phyloP scores from a whole-genome alignment of 768 basidiomycete species.

The Clitopilus passeckerianus region DNA sequence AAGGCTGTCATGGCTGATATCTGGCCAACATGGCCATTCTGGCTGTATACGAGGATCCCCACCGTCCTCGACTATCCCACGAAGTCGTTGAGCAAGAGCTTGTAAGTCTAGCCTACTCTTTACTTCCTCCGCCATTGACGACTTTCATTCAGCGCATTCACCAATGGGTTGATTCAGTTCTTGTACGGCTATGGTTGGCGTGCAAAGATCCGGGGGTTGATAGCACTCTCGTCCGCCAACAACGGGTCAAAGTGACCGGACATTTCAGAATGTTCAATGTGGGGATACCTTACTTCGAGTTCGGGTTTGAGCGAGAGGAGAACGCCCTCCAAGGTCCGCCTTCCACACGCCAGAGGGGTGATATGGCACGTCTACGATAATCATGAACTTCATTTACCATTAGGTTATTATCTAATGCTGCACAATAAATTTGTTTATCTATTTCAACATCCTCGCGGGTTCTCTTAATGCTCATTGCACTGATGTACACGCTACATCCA shows the following conservation, averaged over 20 bases:
- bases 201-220: conserved; percentile 36
- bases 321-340: too few relatives aligned
- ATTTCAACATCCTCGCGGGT: too few relatives aligned
- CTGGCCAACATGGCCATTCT: conserved; percentile 81
- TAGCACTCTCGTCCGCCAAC: conserved; percentile 6
- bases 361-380: neutral
- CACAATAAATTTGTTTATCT: neutral
- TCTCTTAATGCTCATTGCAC: too few relatives aligned
- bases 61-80: conserved; percentile 83
- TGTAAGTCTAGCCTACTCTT: conserved; percentile 41
- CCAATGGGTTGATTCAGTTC: conserved; percentile 43
- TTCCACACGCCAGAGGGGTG: too few relatives aligned
- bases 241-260: too few relatives aligned
- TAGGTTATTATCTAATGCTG: neutral
- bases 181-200: conserved; percentile 52
- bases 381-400: neutral
- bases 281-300: neutral
- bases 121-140: neutral
- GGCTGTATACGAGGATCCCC: conserved; percentile 84
- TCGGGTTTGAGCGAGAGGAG: neutral
- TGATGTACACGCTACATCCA: too few relatives aligned
- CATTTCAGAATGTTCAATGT: neutral
- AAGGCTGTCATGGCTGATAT: conserved; percentile 87
- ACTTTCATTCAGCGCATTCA: conserved; percentile 38
- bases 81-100: conserved; percentile 65